phyloP scores from a whole-genome alignment of 306 rosid genomes.

The Pueraria montana region DNA sequence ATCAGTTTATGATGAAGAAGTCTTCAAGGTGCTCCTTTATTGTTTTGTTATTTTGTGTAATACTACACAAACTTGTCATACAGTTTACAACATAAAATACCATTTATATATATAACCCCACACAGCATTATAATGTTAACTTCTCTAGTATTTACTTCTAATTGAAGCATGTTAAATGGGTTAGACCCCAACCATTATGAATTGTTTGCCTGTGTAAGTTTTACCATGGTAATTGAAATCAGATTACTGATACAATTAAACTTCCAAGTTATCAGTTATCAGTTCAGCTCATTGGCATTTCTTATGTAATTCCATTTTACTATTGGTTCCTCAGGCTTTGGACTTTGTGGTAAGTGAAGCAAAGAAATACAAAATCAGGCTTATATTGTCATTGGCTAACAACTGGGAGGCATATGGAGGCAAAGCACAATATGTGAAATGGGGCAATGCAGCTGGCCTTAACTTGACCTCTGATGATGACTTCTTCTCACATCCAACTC shows the following conservation, averaged over 20 bases:
- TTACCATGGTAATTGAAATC: neutral
- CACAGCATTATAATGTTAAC: neutral
- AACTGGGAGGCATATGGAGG: slow-evolving; percentile 99
- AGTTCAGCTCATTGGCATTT: neutral
- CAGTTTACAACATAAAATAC: neutral
- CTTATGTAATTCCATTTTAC: neutral
- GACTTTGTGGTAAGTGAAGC: slow-evolving; percentile 97
- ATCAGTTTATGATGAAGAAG: slow-evolving; percentile 86
- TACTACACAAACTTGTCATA: neutral
- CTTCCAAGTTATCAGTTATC: neutral
- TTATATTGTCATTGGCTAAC: slow-evolving; percentile 79
- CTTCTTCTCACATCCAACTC: slow-evolving; percentile 87
- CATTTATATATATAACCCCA: neutral
- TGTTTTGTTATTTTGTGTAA: neutral
- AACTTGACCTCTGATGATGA: slow-evolving; percentile 85
- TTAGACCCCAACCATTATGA: neutral
- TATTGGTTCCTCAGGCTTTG: slow-evolving; percentile 67
- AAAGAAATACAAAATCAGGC: slow-evolving; percentile 85
- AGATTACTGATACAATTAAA: slow-evolving; percentile 27
- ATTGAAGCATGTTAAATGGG: slow-evolving; percentile 16
- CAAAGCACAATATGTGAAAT: slow-evolving; percentile 89
- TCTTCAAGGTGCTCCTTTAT: slow-evolving; percentile 70
- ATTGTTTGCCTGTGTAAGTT: slow-evolving; percentile 6
- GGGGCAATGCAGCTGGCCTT: slow-evolving; percentile 93
- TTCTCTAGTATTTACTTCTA: slow-evolving; percentile 10